A percentile compares a stretch with the other conserved stretches of the same genome.
Evolutionary conservation across 2,329 filamentous ascomycete genomes (phyloP).

Genomic region (Diaporthe nobilis): DNA sequence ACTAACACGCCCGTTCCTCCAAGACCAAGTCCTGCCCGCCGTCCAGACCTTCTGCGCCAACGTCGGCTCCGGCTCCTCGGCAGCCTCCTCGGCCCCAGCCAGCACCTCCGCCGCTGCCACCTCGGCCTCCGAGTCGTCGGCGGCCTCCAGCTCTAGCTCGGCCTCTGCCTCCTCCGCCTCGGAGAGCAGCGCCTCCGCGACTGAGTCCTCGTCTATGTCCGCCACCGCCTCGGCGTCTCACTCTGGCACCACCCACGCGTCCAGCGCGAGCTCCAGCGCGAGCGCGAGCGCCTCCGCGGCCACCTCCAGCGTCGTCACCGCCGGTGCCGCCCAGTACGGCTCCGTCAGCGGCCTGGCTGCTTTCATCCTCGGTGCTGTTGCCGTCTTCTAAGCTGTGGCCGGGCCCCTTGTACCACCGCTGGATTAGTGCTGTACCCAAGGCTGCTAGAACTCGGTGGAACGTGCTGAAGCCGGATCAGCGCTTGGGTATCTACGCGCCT

Average conservation of each 20-base stretch:
- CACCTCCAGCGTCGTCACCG: conserved; percentile 7
- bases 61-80: conserved; percentile 1
- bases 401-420: not conserved
- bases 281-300: not conserved
- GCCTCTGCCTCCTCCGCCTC: not conserved
- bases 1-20: not conserved
- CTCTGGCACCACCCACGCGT: not conserved
- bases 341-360: conserved; percentile 25
- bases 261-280: conserved; percentile 11
- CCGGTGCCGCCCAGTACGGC: conserved; percentile 24
- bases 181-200: not conserved
- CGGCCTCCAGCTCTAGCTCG: not conserved
- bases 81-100: not conserved
- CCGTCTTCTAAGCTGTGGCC: not conserved
- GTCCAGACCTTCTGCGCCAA: conserved; percentile 25
- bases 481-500: not conserved
- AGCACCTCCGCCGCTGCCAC: not conserved
- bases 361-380: conserved; percentile 18
- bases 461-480: no score
- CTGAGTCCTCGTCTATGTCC: not conserved
- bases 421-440: not conserved
- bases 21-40: conserved; percentile 28
- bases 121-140: conserved; percentile 3
- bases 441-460: not conserved
- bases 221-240: not conserved